Base-by-base conservation (phyloP, 371 early-diverging fungal species). In the Hamiltosporidium tvaerminnensis region DNA sequence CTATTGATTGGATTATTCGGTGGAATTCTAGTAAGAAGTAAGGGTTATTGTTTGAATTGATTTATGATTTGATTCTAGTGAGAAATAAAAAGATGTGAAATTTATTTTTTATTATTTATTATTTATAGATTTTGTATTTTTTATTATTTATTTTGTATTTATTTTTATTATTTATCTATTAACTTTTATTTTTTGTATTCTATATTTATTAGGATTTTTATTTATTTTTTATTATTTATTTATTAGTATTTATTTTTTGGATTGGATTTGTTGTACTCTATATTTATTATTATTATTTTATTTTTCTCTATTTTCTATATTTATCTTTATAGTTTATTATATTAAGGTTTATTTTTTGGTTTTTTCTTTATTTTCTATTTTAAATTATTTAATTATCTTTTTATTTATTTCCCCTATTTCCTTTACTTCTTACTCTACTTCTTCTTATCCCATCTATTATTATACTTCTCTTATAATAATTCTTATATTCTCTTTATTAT, bases 1-100 rank as follows among this genome's bases (percentile, higher is more conserved):
- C 71, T 7, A 5, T 74, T 39, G 69, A 70, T 10, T 53, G 2
- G 7, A 2, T 62, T 3, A 54, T 62, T 32, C 39, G 39, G 7
- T 62, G 63, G 63, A 39, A 23, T 49, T 2, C 10, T 10, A 23
- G 49, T 3, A 49, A 49, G 4, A 49, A 16, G 2, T 10, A 49
- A 49, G 16, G 2, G 16, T 10, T 49, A 2, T 49, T 49, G n/a
- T n/a, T n/a, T n/a, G n/a, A n/a, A n/a, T n/a, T n/a, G n/a, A n/a
- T n/a, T 41, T 41, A 41, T 41, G 3, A 5, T 41, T 41, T 41
- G 3, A 41, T 41, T 41, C 41, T 41, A 3, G 5, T n/a, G n/a
- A n/a, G n/a, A n/a, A n/a, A 41, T 41, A 12, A 41, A 41, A 3
- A 41, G 41, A 41, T 41, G 12, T 41, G 5, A 5, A 41, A 41